These are phyloP conservation scores for Aureobasidium uvarum DNA, from an alignment of 2,329 filamentous ascomycete species.

Conservation along the genomic window DNA sequence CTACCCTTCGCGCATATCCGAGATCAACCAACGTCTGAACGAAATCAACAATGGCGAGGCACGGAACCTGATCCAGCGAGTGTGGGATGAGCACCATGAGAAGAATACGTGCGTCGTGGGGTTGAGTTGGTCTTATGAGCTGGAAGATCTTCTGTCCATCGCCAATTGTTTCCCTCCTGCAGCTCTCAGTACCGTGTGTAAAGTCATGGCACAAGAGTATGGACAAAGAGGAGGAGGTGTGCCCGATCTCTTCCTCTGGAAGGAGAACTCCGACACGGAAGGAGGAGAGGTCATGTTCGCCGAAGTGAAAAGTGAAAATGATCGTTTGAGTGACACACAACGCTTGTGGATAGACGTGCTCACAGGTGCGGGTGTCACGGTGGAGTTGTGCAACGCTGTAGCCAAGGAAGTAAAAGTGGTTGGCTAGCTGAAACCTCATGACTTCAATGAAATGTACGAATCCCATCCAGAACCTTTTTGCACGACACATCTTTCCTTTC, in stretches of 20 bases:
- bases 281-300: slow-evolving; percentile 42
- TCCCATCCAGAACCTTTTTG: background rate
- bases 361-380: slow-evolving; percentile 75
- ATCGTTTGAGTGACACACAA: slow-evolving; percentile 93
- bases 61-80: slow-evolving; percentile 61
- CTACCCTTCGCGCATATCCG: slow-evolving; percentile 77
- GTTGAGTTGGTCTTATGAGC: slow-evolving; percentile 82
- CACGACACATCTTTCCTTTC: slow-evolving; percentile 15
- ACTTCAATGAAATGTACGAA: slow-evolving; percentile 1
- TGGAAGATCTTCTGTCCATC: slow-evolving; percentile 77
- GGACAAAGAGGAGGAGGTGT: slow-evolving; percentile 80
- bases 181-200: slow-evolving; percentile 80
- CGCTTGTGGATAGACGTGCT: slow-evolving; percentile 95
- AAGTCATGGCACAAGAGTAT: slow-evolving; percentile 95
- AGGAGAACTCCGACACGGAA: slow-evolving; percentile 37
- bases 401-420: slow-evolving; percentile 53
- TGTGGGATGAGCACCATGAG: slow-evolving; percentile 68
- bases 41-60: slow-evolving; percentile 83
- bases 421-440: slow-evolving; percentile 10
- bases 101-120: slow-evolving; percentile 83
- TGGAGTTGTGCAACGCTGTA: slow-evolving; percentile 73
- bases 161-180: slow-evolving; percentile 74
- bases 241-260: slow-evolving; percentile 91
- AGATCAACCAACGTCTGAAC: slow-evolving; percentile 83
- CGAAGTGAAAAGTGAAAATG: slow-evolving; percentile 64